These are phyloP conservation scores for Pythium grandisporangium DNA, from an alignment of 352 stramenopile genomes.

Conservation along the genomic window DNA sequence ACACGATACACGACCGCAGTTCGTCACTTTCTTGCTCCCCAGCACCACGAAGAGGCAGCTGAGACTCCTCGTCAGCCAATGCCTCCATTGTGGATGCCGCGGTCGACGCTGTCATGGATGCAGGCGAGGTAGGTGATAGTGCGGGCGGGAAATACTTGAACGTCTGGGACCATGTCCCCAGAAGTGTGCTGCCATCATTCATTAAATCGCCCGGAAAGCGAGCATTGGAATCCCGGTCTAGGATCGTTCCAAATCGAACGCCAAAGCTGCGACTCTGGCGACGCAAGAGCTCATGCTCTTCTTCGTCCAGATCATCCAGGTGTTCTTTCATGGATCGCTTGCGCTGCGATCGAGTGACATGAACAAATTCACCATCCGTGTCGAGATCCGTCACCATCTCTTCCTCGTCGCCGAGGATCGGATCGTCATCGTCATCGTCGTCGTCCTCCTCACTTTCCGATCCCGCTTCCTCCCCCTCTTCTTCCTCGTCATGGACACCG, in stretches of 20 bases:
- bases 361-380: neutral
- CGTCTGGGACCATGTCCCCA: conserved; percentile 63
- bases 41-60: too few species aligned
- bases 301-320: conserved; percentile 53
- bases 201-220: conserved; percentile 51
- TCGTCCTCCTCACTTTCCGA: conserved; percentile 37
- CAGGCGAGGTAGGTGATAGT: too few species aligned
- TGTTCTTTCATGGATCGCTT: conserved; percentile 37
- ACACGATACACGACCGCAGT: conserved; percentile 25
- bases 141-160: conserved; percentile 16
- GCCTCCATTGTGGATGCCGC: too few species aligned
- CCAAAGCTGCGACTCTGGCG: conserved; percentile 50
- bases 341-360: conserved; percentile 1
- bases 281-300: conserved; percentile 52
- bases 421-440: conserved; percentile 36
- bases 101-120: too few species aligned
- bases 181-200: conserved; percentile 39
- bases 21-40: too few species aligned
- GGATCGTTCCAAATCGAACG: conserved; percentile 52
- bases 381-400: too few species aligned
- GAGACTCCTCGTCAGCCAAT: too few species aligned
- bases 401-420: conserved; percentile 20
- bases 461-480: conserved; percentile 9
- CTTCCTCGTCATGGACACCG: too few species aligned
- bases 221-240: conserved; percentile 54